phyloP scores from a whole-genome alignment of 2,329 filamentous ascomycete species.

The Neofusicoccum laricinum region DNA sequence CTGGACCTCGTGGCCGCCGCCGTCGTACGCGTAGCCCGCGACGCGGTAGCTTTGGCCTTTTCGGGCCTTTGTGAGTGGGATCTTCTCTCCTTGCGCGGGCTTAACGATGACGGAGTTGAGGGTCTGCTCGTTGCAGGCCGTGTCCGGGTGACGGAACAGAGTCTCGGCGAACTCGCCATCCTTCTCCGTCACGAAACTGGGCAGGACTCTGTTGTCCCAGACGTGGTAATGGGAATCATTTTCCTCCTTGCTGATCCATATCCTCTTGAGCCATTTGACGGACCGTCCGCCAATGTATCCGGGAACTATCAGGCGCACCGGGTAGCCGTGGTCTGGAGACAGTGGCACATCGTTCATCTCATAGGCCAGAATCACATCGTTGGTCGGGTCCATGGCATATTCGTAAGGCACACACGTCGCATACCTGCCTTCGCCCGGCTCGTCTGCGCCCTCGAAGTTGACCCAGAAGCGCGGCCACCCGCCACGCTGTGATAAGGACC shows the following conservation, averaged over 20 bases:
- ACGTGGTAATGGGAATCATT: constrained; percentile 47
- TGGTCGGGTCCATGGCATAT: constrained; percentile 42
- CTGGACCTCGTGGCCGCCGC: constrained; percentile 50
- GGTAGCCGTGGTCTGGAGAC: constrained; percentile 49
- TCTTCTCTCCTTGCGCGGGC: constrained; percentile 46
- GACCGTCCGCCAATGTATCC: constrained; percentile 53
- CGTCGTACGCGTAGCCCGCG: constrained; percentile 50
- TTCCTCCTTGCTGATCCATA: constrained; percentile 32
- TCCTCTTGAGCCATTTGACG: constrained; percentile 55
- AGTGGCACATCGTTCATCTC: constrained; percentile 53
- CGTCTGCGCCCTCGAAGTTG: constrained; percentile 51
- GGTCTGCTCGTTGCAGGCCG: constrained; percentile 49
- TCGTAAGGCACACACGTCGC: constrained; percentile 52
- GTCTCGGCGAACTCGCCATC: constrained; percentile 47
- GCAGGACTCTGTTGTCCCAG: constrained; percentile 50
- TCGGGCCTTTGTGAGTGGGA: constrained; percentile 37
- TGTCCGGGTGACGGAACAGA: constrained; percentile 50
- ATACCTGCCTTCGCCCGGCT: constrained; percentile 46
- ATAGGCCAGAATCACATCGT: constrained; percentile 48
- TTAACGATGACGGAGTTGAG: constrained; percentile 49
- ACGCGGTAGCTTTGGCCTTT: constrained; percentile 44
- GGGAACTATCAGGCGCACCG: constrained; percentile 51
- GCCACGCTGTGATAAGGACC: constrained; percentile 25
- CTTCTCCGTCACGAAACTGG: constrained; percentile 48
- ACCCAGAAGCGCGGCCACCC: constrained; percentile 39